Base-by-base conservation (phyloP, 2,329 filamentous ascomycete genomes). In the Alternaria sp. region DNA sequence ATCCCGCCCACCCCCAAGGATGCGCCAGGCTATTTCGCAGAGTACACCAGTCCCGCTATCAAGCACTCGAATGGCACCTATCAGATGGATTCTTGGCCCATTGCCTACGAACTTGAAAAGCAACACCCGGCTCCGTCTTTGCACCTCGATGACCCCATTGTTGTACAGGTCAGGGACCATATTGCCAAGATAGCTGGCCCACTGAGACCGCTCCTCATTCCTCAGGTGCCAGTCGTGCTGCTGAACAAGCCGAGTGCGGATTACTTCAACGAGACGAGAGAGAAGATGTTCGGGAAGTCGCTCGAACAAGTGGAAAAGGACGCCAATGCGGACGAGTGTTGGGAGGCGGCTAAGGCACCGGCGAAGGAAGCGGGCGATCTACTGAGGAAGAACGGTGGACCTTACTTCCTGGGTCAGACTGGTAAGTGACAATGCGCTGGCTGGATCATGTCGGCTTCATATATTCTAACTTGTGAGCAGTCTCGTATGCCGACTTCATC, bases 11-110 rank as follows among this genome's bases (percentile, higher is more conserved):
- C 87, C 54, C 66, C 79, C 37, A 68, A 72, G 6, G 66, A 71
- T 14, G 66, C 67, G 7, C 75, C 75, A 9, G 76, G 77, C 3
- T 77, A 78, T 37, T 73, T 72, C 28, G 67, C 76, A 10, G 72
- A 75, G 43, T 90, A 88, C 77, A 87, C 84, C 12, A 84, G 85
- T 58, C 90, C 90, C 0, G 81, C 87, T 2, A 81, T 90, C 66
- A 81, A 78, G 15, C 82, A 89, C 49, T 82, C 85, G 0, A 84
- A 89, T 51, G 87, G 87, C 18, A 85, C 75, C 1, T 89, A 87
- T 71, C 68, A 90, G 9, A 91, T 89, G 86, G 89, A 93, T 73
- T 90, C 88, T 2, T 81, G 79, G 65, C 79, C 80, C 46, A 93
- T 93, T 66, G 88, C 86, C 14, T 68, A 74, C 5, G 82, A 82